Conservation (phyloP, 2,329 filamentous ascomycete genomes). For the Parascedosporium putredinis region DNA sequence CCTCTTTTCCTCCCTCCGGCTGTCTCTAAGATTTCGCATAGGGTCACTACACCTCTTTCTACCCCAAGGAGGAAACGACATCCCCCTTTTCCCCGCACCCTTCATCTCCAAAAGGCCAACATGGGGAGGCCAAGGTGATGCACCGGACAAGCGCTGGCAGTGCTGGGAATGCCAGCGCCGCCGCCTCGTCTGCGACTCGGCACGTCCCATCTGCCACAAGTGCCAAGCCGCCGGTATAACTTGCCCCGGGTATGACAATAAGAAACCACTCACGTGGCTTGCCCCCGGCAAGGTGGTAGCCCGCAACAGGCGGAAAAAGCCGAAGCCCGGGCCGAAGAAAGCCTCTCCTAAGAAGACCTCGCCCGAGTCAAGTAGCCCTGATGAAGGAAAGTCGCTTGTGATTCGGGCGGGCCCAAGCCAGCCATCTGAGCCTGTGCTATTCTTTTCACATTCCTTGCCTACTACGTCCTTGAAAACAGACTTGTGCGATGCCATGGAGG, state of each 20-base stretch:
- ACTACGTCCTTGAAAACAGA: constrained; percentile 9
- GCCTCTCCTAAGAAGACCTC: not conserved
- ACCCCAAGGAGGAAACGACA: not conserved
- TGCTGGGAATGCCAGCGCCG: constrained; percentile 34
- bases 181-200: constrained; percentile 27
- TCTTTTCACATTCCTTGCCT: constrained; percentile 1
- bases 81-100: not conserved
- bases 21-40: too few relatives aligned
- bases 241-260: constrained; percentile 29
- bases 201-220: constrained; percentile 24
- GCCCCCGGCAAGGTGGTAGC: constrained; percentile 25
- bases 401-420: not conserved
- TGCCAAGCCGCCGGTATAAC: constrained; percentile 22
- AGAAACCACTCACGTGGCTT: constrained; percentile 28
- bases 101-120: not conserved
- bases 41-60: too few relatives aligned
- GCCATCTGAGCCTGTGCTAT: not conserved
- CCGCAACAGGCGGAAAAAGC: constrained; percentile 15
- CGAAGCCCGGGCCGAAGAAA: not conserved
- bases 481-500: constrained; percentile 10
- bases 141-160: constrained; percentile 14
- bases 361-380: too few relatives aligned
- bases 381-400: not conserved
- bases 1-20: not conserved
- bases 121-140: not conserved